These are phyloP conservation scores for Mycena pura DNA, from an alignment of 768 basidiomycete genomes.

Conservation along the genomic window DNA sequence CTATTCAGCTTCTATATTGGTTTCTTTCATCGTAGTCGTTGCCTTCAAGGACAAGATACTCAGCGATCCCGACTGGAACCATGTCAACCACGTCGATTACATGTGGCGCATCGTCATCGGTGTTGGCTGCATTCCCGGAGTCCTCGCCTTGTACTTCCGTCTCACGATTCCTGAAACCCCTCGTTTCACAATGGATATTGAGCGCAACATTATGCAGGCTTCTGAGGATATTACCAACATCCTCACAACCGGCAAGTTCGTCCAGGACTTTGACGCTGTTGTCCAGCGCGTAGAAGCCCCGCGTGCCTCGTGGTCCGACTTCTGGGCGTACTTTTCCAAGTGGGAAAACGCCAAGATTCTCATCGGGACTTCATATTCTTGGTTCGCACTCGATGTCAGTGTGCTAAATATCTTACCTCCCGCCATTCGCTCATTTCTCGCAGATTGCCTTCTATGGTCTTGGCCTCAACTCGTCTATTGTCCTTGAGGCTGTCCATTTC, in stretches of 20 bases:
- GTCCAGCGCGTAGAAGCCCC: constrained; percentile 71
- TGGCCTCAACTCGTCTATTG: constrained; percentile 80
- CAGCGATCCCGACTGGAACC: constrained; percentile 34
- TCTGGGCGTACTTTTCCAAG: constrained; percentile 67
- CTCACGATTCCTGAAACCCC: constrained; percentile 94
- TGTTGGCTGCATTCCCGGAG: constrained; percentile 82
- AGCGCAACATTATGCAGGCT: constrained; percentile 81
- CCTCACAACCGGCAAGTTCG: constrained; percentile 52
- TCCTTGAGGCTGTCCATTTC: constrained; percentile 77
- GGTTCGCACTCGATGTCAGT: constrained; percentile 87
- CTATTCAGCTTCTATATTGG: constrained; percentile 67
- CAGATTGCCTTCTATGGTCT: constrained; percentile 90
- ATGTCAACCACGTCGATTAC: constrained; percentile 64
- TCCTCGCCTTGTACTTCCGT: constrained; percentile 88
- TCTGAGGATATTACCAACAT: constrained; percentile 74
- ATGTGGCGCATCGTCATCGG: constrained; percentile 91
- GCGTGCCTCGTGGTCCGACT: constrained; percentile 72
- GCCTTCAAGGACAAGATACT: background rate
- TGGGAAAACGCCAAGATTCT: constrained; percentile 83
- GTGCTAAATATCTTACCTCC: background rate
- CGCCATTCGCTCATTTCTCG: background rate
- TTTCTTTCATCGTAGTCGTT: constrained; percentile 34
- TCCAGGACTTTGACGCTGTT: constrained; percentile 60
- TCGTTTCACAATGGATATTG: constrained; percentile 90
- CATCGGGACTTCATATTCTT: constrained; percentile 78